Evolutionary conservation across 257 asterid species (phyloP).

Genomic region (Fraxinus americana): DNA sequence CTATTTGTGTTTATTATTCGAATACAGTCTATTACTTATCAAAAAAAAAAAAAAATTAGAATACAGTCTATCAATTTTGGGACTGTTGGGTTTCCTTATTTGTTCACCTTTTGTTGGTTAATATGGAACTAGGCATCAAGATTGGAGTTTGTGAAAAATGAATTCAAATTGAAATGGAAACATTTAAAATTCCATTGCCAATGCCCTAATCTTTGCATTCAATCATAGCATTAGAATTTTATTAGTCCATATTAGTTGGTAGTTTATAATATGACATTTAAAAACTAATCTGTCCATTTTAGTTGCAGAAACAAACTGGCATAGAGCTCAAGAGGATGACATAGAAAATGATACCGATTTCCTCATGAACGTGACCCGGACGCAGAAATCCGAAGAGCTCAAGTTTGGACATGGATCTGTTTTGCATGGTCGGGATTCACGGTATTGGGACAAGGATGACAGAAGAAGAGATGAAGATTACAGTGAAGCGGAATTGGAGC

Average conservation of each 20-base stretch:
- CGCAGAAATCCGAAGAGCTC: constrained; percentile 52
- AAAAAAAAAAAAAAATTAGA: no score
- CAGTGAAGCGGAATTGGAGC: constrained; percentile 65
- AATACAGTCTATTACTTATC: no score
- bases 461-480: constrained; percentile 90
- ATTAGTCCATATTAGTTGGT: constrained; percentile 14
- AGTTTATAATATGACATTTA: constrained; percentile 25
- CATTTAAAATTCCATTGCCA: no score
- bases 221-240: constrained; percentile 3
- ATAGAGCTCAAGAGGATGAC: constrained; percentile 59
- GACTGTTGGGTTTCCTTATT: constrained; percentile 7
- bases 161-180: background rate
- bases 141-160: constrained; percentile 3
- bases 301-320: constrained; percentile 55
- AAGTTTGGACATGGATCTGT: constrained; percentile 81
- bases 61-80: no score
- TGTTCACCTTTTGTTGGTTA: constrained; percentile 8
- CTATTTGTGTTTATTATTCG: no score
- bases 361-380: constrained; percentile 78
- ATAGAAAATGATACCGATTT: constrained; percentile 66
- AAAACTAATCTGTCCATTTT: constrained; percentile 16
- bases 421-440: constrained; percentile 79
- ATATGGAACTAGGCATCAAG: constrained; percentile 11
- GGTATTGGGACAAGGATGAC: constrained; percentile 95
- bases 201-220: no score